Conservation (phyloP, 1,139 yeast species). For the Suhomyces atakaporum region DNA sequence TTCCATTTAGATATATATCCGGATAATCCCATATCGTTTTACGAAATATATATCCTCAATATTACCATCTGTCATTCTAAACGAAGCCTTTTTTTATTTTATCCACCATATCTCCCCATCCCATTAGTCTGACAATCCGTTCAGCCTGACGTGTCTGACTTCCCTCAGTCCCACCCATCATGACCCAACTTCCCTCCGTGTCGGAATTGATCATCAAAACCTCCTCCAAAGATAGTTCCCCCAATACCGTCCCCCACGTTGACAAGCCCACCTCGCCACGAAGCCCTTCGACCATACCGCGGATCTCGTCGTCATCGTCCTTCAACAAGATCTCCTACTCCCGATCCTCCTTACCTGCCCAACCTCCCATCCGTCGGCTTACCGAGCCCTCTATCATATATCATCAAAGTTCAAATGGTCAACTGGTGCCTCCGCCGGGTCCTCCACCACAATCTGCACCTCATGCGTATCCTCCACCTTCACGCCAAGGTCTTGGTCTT, state of each 20-base stretch:
- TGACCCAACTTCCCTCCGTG: slow-evolving; percentile 42
- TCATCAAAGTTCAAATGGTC: slow-evolving; percentile 5
- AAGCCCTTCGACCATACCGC: slow-evolving; percentile 12
- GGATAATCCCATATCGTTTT: too few relatives aligned
- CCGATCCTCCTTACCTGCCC: slow-evolving; percentile 8
- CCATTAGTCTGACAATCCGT: neutral
- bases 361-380: slow-evolving; percentile 20
- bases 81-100: neutral
- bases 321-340: slow-evolving; percentile 7
- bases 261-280: slow-evolving; percentile 13
- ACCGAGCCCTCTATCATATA: slow-evolving; percentile 21
- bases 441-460: neutral
- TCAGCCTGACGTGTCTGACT: neutral
- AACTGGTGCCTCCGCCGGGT: neutral
- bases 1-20: slow-evolving; percentile 8
- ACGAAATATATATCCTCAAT: slow-evolving; percentile 7
- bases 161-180: slow-evolving; percentile 11
- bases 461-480: slow-evolving; percentile 4
- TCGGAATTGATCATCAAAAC: slow-evolving; percentile 34
- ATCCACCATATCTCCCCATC: neutral
- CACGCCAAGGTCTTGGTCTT: slow-evolving; percentile 2
- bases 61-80: slow-evolving; percentile 2
- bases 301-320: slow-evolving; percentile 8
- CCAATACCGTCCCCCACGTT: slow-evolving; percentile 6
- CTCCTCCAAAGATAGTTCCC: slow-evolving; percentile 12